A percentile compares a stretch with the other conserved stretches of the same genome.
phyloP scores from a whole-genome alignment of 805 yeast species.

The Ogataea pignaliae region DNA sequence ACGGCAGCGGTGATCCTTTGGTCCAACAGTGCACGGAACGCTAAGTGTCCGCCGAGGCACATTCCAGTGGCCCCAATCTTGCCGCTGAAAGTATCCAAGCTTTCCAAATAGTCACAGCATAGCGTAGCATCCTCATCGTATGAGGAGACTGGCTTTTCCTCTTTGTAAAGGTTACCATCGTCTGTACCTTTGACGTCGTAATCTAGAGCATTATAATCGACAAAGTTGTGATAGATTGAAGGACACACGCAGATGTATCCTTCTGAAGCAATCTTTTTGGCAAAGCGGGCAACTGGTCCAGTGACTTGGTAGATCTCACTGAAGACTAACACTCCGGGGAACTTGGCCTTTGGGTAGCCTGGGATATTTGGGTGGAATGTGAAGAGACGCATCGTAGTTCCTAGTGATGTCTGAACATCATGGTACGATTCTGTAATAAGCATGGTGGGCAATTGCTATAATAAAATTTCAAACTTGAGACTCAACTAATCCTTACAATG shows the following conservation, averaged over 20 bases:
- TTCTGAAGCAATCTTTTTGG: conserved; percentile 72
- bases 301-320: conserved; percentile 80
- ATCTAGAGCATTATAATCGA: conserved; percentile 53
- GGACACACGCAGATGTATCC: conserved; percentile 81
- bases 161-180: conserved; percentile 62
- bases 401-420: conserved; percentile 63
- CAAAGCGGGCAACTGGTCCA: conserved; percentile 78
- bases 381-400: conserved; percentile 62
- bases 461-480: not conserved
- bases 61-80: conserved; percentile 79
- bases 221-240: conserved; percentile 73
- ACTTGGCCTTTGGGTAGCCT: conserved; percentile 72
- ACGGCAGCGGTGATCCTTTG: conserved; percentile 61
- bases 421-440: conserved; percentile 60
- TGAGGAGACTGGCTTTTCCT: conserved; percentile 60
- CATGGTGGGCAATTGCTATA: conserved; percentile 37
- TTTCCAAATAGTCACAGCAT: conserved; percentile 56
- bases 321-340: conserved; percentile 76
- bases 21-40: conserved; percentile 66
- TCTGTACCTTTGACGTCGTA: conserved; percentile 76
- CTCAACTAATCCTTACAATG: too few species aligned
- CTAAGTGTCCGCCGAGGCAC: conserved; percentile 84
- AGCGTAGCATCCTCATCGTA: conserved; percentile 72
- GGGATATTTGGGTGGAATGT: conserved; percentile 64
- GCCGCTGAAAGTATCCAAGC: conserved; percentile 63